Evolutionary conservation across 805 yeast species (phyloP).

Genomic region (Cyberlindnera samutprakarnensis): DNA sequence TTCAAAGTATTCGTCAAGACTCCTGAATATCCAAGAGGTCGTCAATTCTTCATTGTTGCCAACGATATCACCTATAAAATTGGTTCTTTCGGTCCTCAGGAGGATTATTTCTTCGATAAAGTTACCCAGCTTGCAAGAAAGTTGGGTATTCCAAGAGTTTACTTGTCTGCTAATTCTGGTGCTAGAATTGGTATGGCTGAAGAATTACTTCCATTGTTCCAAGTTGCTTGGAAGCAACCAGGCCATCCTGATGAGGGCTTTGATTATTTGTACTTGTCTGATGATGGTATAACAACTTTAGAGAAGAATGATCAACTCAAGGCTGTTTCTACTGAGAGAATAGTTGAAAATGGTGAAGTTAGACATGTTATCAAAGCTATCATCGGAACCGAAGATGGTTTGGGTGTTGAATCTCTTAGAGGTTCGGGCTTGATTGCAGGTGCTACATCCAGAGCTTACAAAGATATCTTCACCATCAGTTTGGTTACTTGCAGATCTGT

Average conservation of each 20-base stretch:
- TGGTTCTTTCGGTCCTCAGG: constrained; percentile 98
- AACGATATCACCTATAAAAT: constrained; percentile 96
- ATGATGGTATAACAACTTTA: constrained; percentile 52
- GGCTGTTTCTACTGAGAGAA: constrained; percentile 64
- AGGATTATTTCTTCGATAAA: constrained; percentile 84
- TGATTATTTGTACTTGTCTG: constrained; percentile 74
- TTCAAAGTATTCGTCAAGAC: constrained; percentile 87
- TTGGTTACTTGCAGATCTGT: constrained; percentile 99
- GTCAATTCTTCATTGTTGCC: constrained; percentile 88
- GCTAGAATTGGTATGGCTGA: constrained; percentile 99
- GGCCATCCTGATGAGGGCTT: constrained; percentile 78
- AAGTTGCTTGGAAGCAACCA: constrained; percentile 88
- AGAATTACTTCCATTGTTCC: constrained; percentile 80
- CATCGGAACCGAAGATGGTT: constrained; percentile 90
- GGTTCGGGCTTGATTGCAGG: constrained; percentile 99
- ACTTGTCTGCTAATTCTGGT: constrained; percentile 97
- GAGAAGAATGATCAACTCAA: constrained; percentile 52
- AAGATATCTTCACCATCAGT: constrained; percentile 96
- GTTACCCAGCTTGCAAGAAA: constrained; percentile 89
- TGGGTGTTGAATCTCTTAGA: constrained; percentile 97
- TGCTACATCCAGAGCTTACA: constrained; percentile 95
- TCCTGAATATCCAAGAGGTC: constrained; percentile 95
- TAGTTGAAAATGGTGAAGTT: constrained; percentile 79
- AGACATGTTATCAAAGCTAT: constrained; percentile 77
- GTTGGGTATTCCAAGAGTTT: constrained; percentile 90